phyloP scores from a whole-genome alignment of 1,284 basidiomycete species.

The Boletus chippewaensis region DNA sequence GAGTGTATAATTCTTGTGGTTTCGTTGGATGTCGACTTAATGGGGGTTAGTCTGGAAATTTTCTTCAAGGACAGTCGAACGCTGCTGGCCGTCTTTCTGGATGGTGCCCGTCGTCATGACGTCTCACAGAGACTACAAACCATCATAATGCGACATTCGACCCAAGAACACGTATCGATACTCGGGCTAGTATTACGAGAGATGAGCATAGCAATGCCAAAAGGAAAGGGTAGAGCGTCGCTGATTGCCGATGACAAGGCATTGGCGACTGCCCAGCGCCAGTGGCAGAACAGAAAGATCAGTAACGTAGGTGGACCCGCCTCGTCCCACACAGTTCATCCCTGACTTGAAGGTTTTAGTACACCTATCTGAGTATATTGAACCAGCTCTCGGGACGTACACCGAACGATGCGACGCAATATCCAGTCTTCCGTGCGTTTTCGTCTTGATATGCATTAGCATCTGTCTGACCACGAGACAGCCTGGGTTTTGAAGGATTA shows the following conservation, averaged over 20 bases:
- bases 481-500: constrained; percentile 90
- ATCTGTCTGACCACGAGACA: constrained; percentile 25
- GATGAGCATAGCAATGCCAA: constrained; percentile 33
- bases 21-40: background rate
- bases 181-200: constrained; percentile 25
- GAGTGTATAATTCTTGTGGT: constrained; percentile 30
- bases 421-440: constrained; percentile 84
- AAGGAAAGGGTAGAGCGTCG: constrained; percentile 33
- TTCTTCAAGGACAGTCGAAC: constrained; percentile 88
- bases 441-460: background rate
- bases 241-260: constrained; percentile 47
- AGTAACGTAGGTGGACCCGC: constrained; percentile 60
- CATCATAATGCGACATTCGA: constrained; percentile 38
- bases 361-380: constrained; percentile 79
- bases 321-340: background rate
- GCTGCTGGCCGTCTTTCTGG: constrained; percentile 71
- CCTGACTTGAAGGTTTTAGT: constrained; percentile 40
- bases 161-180: constrained; percentile 19
- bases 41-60: constrained; percentile 61
- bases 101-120: constrained; percentile 58
- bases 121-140: constrained; percentile 56
- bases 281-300: constrained; percentile 84
- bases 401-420: constrained; percentile 90
- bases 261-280: constrained; percentile 60
- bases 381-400: constrained; percentile 90